Conservation (phyloP, 2,329 filamentous ascomycete genomes). For the Zymoseptoria crescenta region DNA sequence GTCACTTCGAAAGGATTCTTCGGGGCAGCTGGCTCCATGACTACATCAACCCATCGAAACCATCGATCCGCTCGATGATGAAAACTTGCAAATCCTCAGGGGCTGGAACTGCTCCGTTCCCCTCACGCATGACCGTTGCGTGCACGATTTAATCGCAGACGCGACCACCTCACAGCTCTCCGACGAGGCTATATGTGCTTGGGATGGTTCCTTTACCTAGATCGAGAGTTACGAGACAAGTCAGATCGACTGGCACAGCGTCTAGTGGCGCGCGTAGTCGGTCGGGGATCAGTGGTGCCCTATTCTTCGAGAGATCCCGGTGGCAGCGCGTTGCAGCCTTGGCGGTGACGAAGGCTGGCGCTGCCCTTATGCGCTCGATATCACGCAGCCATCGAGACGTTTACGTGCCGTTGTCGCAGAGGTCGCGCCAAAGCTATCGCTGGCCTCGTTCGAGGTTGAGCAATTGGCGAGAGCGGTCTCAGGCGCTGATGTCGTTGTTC, state of each 20-base stretch:
- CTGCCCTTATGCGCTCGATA: neutral
- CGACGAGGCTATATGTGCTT: neutral
- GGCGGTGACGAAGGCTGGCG: slow-evolving; percentile 4
- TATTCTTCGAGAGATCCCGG: slow-evolving; percentile 2
- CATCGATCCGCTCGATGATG: too few species aligned
- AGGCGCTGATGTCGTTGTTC: too few species aligned
- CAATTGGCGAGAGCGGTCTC: too few species aligned
- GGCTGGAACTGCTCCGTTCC: neutral
- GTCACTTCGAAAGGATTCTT: too few species aligned
- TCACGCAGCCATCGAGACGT: neutral
- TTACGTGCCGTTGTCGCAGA: neutral
- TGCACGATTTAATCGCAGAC: neutral
- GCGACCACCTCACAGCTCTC: neutral
- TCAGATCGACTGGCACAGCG: neutral
- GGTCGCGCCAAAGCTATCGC: neutral
- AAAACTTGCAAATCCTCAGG: neutral
- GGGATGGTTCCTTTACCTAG: neutral
- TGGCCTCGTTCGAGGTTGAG: neutral
- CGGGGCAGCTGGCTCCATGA: too few species aligned
- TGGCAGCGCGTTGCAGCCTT: neutral
- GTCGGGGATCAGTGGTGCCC: neutral
- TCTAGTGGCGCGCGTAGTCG: neutral
- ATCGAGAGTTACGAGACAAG: neutral
- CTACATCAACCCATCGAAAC: too few species aligned
- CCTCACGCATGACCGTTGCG: neutral